Percentiles rank a stretch among this genome's conserved stretches.
These are phyloP conservation scores for Sphaerostilbella broomeana DNA, from an alignment of 2,329 filamentous ascomycete species.

Conservation along the genomic window DNA sequence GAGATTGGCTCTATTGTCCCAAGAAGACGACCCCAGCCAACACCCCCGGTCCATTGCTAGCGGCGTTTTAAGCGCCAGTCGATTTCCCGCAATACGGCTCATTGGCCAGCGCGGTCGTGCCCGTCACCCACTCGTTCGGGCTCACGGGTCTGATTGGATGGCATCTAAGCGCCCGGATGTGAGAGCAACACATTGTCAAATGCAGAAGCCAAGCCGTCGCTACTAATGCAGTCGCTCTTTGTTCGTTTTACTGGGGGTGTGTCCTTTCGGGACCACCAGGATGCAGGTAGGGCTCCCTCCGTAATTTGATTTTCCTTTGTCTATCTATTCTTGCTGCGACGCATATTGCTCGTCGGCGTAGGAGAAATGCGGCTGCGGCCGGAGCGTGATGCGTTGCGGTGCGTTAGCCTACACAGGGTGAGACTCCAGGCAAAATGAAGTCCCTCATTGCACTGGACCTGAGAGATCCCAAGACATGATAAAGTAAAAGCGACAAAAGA, in stretches of 20 bases:
- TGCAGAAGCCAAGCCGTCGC: slow-evolving; percentile 12
- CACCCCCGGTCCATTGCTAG: slow-evolving; percentile 22
- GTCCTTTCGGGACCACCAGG: no score
- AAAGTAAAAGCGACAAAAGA: no score
- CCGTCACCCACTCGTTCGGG: slow-evolving; percentile 27
- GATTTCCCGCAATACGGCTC: slow-evolving; percentile 13
- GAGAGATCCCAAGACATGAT: no score
- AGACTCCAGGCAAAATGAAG: background rate
- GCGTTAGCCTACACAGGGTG: background rate
- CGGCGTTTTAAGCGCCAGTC: slow-evolving; percentile 29
- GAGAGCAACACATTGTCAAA: slow-evolving; percentile 12
- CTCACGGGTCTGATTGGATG: slow-evolving; percentile 27
- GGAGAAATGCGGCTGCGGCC: background rate
- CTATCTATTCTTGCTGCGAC: no score
- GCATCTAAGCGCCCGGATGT: slow-evolving; percentile 27
- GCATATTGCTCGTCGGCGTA: background rate
- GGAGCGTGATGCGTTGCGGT: background rate
- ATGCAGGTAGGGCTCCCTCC: no score
- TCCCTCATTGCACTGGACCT: background rate
- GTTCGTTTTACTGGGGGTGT: background rate
- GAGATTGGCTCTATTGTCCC: background rate
- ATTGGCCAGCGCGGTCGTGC: slow-evolving; percentile 24
- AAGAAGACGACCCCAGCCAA: slow-evolving; percentile 17
- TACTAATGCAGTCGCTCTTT: slow-evolving; percentile 4
- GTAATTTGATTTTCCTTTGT: no score